Percentiles rank a stretch among this genome's conserved stretches.
phyloP scores from a whole-genome alignment of 2,329 filamentous ascomycete species.

The Curvularia verruculosa region DNA sequence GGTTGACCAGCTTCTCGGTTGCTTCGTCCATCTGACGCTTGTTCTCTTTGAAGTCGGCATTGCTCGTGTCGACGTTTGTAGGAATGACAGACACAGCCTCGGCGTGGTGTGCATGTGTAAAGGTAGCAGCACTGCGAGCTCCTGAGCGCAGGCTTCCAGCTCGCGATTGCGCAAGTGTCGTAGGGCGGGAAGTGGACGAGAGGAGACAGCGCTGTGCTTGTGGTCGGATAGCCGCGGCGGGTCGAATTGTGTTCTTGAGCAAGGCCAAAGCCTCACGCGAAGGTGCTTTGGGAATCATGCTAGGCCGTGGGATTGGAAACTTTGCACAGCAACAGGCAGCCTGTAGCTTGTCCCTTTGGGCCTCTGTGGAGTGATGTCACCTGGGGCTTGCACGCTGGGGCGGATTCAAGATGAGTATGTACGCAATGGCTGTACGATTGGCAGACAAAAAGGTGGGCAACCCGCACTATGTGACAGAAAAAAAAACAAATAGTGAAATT shows the following conservation, averaged over 20 bases:
- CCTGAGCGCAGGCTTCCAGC: slow-evolving; percentile 18
- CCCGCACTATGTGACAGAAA: not conserved
- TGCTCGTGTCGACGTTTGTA: slow-evolving; percentile 75
- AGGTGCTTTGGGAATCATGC: slow-evolving; percentile 44
- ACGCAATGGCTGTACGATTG: not conserved
- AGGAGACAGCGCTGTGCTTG: slow-evolving; percentile 32
- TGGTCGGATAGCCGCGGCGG: slow-evolving; percentile 28
- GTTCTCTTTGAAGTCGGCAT: slow-evolving; percentile 82
- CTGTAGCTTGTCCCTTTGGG: not conserved
- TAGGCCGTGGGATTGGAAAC: not conserved
- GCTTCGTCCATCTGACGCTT: slow-evolving; percentile 75
- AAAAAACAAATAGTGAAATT: not conserved
- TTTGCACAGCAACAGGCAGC: not conserved
- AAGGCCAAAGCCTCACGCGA: slow-evolving; percentile 44
- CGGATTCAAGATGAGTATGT: not conserved
- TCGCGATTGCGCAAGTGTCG: slow-evolving; percentile 25
- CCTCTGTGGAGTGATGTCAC: not conserved
- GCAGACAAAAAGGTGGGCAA: not conserved
- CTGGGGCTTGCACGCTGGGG: not conserved
- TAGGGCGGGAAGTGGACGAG: slow-evolving; percentile 17
- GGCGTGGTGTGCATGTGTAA: slow-evolving; percentile 81
- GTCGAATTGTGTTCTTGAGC: slow-evolving; percentile 42
- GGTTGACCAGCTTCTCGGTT: slow-evolving; percentile 68
- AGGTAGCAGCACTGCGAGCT: slow-evolving; percentile 66
- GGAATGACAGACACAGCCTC: slow-evolving; percentile 81